Evolutionary conservation across 2,329 filamentous ascomycete species (phyloP).

Genomic region (Plectosphaerella sp.): DNA sequence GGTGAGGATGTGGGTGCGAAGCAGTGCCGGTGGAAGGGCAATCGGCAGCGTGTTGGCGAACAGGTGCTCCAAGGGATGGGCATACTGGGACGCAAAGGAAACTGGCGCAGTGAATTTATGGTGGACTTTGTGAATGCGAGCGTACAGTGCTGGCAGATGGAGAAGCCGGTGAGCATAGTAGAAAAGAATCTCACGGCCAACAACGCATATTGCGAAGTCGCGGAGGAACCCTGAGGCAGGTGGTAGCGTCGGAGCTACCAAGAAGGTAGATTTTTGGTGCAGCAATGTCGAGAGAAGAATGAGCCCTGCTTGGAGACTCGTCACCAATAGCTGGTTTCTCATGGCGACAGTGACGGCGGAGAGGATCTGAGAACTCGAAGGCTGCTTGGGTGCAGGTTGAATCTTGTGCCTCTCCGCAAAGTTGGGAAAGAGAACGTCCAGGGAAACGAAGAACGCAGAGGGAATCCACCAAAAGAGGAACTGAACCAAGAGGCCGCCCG

Average conservation of each 20-base stretch:
- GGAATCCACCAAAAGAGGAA: constrained; percentile 42
- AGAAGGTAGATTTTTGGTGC: constrained; percentile 25
- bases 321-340: constrained; percentile 34
- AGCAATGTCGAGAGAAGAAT: constrained; percentile 2
- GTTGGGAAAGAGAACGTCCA: constrained; percentile 37
- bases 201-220: constrained; percentile 35
- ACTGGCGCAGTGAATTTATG: constrained; percentile 53
- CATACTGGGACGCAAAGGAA: constrained; percentile 50
- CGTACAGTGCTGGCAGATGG: constrained; percentile 43
- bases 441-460: constrained; percentile 32
- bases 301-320: constrained; percentile 7
- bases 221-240: constrained; percentile 24
- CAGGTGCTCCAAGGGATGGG: constrained; percentile 52
- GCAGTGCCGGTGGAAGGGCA: constrained; percentile 39
- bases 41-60: constrained; percentile 49
- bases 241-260: constrained; percentile 32
- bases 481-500: constrained; percentile 34
- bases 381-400: constrained; percentile 46
- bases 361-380: constrained; percentile 35
- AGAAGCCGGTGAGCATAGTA: constrained; percentile 52
- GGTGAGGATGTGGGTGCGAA: constrained; percentile 45
- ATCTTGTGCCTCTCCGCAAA: constrained; percentile 50
- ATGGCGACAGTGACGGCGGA: constrained; percentile 38
- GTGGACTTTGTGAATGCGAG: constrained; percentile 49
- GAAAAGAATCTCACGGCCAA: constrained; percentile 46